These are phyloP conservation scores for Elsinoe australis DNA, from an alignment of 2,329 filamentous ascomycete genomes.

Conservation along the genomic window DNA sequence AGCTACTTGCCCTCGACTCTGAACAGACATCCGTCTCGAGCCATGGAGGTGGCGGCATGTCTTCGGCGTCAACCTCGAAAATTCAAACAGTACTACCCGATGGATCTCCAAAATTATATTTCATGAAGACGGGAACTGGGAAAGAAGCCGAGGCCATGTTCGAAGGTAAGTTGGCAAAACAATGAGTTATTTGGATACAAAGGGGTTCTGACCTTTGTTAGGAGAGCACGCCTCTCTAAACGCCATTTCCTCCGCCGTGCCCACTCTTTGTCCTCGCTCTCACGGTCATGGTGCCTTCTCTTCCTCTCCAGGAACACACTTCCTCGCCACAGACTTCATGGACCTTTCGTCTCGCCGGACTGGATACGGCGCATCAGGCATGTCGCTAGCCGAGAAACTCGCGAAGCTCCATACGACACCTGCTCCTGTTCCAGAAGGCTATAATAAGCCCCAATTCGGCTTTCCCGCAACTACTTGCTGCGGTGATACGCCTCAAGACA, in stretches of 20 bases:
- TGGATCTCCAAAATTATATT: slow-evolving; percentile 51
- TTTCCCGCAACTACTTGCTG: slow-evolving; percentile 83
- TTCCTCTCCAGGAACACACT: slow-evolving; percentile 41
- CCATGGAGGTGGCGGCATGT: slow-evolving; percentile 60
- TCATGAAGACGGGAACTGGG: slow-evolving; percentile 63
- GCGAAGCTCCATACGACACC: slow-evolving; percentile 70
- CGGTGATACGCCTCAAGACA: slow-evolving; percentile 75
- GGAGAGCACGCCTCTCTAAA: slow-evolving; percentile 81
- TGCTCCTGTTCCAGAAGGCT: slow-evolving; percentile 56
- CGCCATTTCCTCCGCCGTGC: slow-evolving; percentile 64
- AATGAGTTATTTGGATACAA: too few species aligned
- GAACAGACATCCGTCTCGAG: slow-evolving; percentile 48
- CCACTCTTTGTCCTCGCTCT: slow-evolving; percentile 66
- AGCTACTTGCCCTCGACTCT: slow-evolving; percentile 53
- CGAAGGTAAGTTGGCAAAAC: slow-evolving; percentile 40
- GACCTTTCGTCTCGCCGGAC: slow-evolving; percentile 46
- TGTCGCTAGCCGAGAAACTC: slow-evolving; percentile 64
- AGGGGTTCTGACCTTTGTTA: slow-evolving; percentile 29
- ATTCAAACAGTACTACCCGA: slow-evolving; percentile 41
- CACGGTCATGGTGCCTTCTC: slow-evolving; percentile 61
- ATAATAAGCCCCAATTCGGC: slow-evolving; percentile 61
- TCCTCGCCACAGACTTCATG: slow-evolving; percentile 70
- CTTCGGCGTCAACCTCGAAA: slow-evolving; percentile 57
- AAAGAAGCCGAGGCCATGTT: slow-evolving; percentile 61
- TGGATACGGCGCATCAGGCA: slow-evolving; percentile 33